Conservation (phyloP, 2,329 filamentous ascomycete genomes). For the Lojkania enalia region DNA sequence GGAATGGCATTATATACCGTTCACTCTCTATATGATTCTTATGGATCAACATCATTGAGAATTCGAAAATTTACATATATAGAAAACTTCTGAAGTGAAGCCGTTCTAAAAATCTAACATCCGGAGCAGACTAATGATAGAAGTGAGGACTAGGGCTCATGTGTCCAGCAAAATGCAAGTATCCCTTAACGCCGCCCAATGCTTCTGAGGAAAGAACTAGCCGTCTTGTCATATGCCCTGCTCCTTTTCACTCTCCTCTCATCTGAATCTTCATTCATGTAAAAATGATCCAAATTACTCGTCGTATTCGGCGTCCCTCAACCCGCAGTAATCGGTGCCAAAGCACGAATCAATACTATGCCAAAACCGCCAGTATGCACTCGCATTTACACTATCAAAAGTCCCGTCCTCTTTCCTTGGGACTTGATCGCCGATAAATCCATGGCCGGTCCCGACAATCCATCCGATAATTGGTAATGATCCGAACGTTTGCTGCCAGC, state of each 20-base stretch:
- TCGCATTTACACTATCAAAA: slow-evolving; percentile 73
- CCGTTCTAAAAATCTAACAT: not conserved
- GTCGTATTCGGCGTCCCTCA: slow-evolving; percentile 56
- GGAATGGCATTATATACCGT: slow-evolving; percentile 5
- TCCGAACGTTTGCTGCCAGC: slow-evolving; percentile 47
- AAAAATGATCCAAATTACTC: slow-evolving; percentile 19
- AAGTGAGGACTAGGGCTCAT: too few relatives aligned
- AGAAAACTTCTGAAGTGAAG: not conserved
- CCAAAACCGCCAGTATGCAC: slow-evolving; percentile 64
- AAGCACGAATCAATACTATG: slow-evolving; percentile 59
- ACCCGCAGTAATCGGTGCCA: slow-evolving; percentile 64
- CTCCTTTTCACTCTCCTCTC: not conserved
- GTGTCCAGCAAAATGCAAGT: too few relatives aligned
- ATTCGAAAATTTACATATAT: not conserved
- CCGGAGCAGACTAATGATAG: too few relatives aligned
- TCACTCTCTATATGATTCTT: not conserved
- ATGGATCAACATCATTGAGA: not conserved
- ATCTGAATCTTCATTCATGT: not conserved
- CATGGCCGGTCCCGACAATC: slow-evolving; percentile 50
- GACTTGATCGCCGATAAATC: slow-evolving; percentile 75
- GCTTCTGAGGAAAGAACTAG: not conserved
- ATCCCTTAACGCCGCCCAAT: too few relatives aligned
- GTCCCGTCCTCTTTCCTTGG: slow-evolving; percentile 72
- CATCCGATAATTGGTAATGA: slow-evolving; percentile 56
- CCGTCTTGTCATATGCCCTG: not conserved